Conservation (phyloP, 495 filamentous ascomycete genomes). For the Chaetomium cochliodes region DNA sequence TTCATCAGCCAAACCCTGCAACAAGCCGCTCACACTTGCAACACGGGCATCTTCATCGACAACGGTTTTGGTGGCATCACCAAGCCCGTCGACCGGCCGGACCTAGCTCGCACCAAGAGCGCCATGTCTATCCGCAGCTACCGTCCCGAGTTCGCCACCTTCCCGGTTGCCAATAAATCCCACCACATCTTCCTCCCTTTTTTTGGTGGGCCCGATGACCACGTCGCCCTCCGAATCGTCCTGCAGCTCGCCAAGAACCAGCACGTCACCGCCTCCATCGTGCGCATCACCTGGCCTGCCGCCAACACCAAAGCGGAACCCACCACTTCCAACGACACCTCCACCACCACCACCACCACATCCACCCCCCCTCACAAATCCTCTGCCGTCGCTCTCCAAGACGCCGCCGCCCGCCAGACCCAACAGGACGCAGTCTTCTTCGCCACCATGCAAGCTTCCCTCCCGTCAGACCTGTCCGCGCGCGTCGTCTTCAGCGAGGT, state of each 20-base stretch:
- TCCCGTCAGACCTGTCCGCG: constrained; percentile 55
- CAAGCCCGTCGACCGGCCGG: constrained; percentile 35
- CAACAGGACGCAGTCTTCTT: constrained; percentile 59
- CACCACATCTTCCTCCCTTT: constrained; percentile 89
- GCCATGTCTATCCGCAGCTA: constrained; percentile 57
- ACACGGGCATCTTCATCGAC: constrained; percentile 80
- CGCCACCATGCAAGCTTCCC: constrained; percentile 58
- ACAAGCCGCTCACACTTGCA: constrained; percentile 52
- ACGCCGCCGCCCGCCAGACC: constrained; percentile 37
- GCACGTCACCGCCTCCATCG: constrained; percentile 71
- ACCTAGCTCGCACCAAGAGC: constrained; percentile 52
- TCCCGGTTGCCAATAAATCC: constrained; percentile 59
- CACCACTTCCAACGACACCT: constrained; percentile 12
- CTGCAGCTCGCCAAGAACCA: constrained; percentile 76
- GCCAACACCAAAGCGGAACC: constrained; percentile 4
- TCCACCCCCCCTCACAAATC: constrained; percentile 18
- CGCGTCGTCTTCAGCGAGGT: constrained; percentile 58
- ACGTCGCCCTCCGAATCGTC: constrained; percentile 73
- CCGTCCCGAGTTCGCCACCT: constrained; percentile 43
- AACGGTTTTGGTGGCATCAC: constrained; percentile 61
- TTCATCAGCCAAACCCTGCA: constrained; percentile 67
- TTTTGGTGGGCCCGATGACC: constrained; percentile 82
- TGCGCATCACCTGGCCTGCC: constrained; percentile 48
- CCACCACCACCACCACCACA: constrained; percentile 26
- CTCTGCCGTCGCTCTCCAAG: constrained; percentile 11